Base-by-base conservation (phyloP, 495 filamentous ascomycete species). In the Xylaria longipes region DNA sequence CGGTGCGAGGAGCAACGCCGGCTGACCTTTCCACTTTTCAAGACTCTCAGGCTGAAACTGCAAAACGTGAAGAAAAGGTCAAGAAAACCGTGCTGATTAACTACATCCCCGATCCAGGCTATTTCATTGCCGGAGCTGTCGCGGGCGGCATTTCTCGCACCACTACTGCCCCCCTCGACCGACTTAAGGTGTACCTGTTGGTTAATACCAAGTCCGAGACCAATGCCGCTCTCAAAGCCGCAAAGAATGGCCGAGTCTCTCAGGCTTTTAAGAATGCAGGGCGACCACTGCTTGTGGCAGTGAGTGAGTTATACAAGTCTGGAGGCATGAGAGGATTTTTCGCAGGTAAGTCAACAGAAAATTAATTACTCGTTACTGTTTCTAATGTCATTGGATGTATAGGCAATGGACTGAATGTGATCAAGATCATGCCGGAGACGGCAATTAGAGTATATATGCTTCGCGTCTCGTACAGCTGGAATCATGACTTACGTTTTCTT, bases 381-480 rank as follows among this genome's bases (percentile, higher is more conserved):
- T 27, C n/a, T 58, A 43, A 72, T 67, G 73, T 37, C 68, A 37
- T 54, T 39, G 68, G 39, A 46, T 71, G 57, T 2, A 65, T n/a
- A 98, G 96, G 96, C 37, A 99, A 99, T 78, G 96, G 96, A 9
- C 86, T 99, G 70, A 99, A 99, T 76, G 95, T 98, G 12, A 76
- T 98, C 73, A 99, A 99, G 81, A 94, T 99, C 61, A 95, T 98
- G 91, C 96, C 96, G 8, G 96, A 99, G 80, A 97, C 95, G 7
- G 96, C 96, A 43, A 97, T 99, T 75, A 96, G 82, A 73, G 84
- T 86, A 80, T 61, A 72, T 69, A 68, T 37, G 50, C 6, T 73
- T 63, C 43, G 60, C 41, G 45, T 48, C 39, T 14, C 17, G 29
- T 52, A 45, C 31, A 63, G 12, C 27, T 25, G 22, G 27, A 56